A percentile compares a stretch with the other conserved stretches of the same genome.
phyloP scores from a whole-genome alignment of 345 rosid genomes.

The Jatropha curcas region DNA sequence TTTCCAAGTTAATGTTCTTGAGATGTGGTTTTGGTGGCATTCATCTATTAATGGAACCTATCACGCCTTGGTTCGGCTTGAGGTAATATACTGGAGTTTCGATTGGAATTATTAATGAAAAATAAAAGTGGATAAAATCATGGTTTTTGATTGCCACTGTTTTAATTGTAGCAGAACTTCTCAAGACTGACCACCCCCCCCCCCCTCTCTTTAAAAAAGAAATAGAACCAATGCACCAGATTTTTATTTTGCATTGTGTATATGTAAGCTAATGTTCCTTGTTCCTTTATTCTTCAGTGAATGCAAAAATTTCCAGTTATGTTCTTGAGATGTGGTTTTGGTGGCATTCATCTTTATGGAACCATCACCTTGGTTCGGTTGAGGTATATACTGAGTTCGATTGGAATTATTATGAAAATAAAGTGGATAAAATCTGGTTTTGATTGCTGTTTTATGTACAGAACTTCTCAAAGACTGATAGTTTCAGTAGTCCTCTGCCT shows the following conservation, averaged over 20 bases:
- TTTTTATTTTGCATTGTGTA: no score
- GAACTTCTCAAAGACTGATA: conserved; percentile 41
- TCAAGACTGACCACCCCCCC: no score
- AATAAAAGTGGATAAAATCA: no score
- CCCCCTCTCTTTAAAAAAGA: neutral
- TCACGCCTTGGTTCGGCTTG: no score
- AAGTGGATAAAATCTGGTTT: conserved; percentile 23
- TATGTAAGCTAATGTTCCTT: conserved; percentile 12
- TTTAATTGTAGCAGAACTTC: no score
- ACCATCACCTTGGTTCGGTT: conserved; percentile 36
- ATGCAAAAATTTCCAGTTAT: conserved; percentile 55
- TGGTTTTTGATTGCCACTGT: no score
- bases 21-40: no score
- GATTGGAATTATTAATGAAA: no score
- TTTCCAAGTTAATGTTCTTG: no score
- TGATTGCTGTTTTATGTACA: conserved; percentile 40
- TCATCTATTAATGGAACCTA: no score
- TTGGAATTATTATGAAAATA: neutral
- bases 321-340: conserved; percentile 88
- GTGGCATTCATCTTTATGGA: conserved; percentile 94
- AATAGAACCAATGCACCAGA: no score
- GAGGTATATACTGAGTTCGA: conserved; percentile 40
- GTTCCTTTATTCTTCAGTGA: conserved; percentile 43
- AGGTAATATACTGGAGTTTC: no score
- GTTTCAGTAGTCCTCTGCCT: conserved; percentile 46